Base-by-base conservation (phyloP, 345 rosid genomes). In the Eucalyptus leucophloia region DNA sequence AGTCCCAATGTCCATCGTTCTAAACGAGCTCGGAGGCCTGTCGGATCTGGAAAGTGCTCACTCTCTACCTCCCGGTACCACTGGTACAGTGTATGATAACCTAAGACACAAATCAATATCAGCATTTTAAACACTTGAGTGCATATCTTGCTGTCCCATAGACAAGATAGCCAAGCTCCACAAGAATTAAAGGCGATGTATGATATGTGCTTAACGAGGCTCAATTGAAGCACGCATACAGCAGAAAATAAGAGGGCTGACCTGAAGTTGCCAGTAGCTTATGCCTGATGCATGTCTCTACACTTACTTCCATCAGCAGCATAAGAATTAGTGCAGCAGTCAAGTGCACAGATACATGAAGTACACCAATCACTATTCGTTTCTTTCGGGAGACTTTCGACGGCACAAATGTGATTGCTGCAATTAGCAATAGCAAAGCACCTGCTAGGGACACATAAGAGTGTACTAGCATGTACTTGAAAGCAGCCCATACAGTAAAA, bases 1-100 rank as follows among this genome's bases (percentile, higher is more conserved):
- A 98, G 95, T 86, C 99, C 99, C 94, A 95, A 95, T 30, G 99
- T 97, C 99, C 99, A 98, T 89, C 96, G 98, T 89, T 98, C 99
- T 6, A 97, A 94, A 87, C 99, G 97, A 49, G 96, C 93, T 92
- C 99, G 95, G 92, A 98, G 99, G 62, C 98, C 99, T 89, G 98
- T 97, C 69, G 99, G 99, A 93, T 98, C 99, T 2, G 99, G 99
- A 91, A 98, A 98, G 91, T 98, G 99, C 92, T 98, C 98, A 45
- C 91, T 96, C 92, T 98, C 99, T 92, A 97, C 97, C 42, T 96
- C 89, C 91, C 91, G 95, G 94, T 98, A 98, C 99, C 99, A 98
- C 95, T 97, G 95, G 87, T 96, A 98, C 89, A 97, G 93, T 44
- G 98, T 90, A 92, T 98, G 99, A 91, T 98, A 98, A 91, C 99